A percentile compares a stretch with the other conserved stretches of the same genome.
Evolutionary conservation across 805 yeast species (phyloP).

Genomic region (Metschnikowia lunata): DNA sequence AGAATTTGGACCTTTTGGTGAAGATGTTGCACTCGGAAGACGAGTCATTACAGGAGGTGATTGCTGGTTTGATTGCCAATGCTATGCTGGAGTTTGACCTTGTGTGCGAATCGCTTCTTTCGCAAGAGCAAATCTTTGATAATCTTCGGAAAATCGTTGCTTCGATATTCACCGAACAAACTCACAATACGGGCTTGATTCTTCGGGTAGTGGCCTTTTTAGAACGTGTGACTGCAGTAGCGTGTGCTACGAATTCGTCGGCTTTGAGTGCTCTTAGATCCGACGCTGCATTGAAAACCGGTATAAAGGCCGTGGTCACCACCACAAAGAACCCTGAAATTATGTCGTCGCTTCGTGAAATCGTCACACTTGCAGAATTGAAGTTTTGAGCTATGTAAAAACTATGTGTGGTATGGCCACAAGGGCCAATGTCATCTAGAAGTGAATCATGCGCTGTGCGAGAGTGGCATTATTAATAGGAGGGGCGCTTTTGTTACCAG

Average conservation of each 20-base stretch:
- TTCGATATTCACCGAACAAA: conserved; percentile 24
- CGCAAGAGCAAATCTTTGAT: conserved; percentile 10
- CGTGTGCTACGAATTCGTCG: neutral
- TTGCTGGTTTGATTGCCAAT: conserved; percentile 38
- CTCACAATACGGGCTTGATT: conserved; percentile 23
- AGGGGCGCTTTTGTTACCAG: conserved; percentile 19
- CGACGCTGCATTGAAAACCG: conserved; percentile 2
- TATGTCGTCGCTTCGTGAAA: conserved; percentile 11
- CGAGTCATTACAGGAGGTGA: conserved; percentile 20
- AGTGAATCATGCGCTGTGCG: conserved; percentile 38
- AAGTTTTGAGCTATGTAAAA: neutral
- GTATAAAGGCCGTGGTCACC: conserved; percentile 3
- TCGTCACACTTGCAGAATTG: conserved; percentile 10
- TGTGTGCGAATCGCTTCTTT: conserved; percentile 26
- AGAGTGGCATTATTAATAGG: conserved; percentile 20
- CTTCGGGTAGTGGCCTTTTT: conserved; percentile 23
- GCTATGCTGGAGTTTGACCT: conserved; percentile 37
- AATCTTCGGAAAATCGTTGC: conserved; percentile 20
- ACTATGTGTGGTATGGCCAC: neutral
- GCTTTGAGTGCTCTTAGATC: neutral
- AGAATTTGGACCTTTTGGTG: conserved; percentile 27
- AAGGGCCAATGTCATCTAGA: conserved; percentile 14
- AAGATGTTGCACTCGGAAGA: conserved; percentile 33
- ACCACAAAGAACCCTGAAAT: conserved; percentile 5
- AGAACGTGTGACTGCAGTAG: conserved; percentile 1